These are phyloP conservation scores for Paraleonurus japonicus DNA, from an alignment of 257 asterid genomes.

Conservation along the genomic window DNA sequence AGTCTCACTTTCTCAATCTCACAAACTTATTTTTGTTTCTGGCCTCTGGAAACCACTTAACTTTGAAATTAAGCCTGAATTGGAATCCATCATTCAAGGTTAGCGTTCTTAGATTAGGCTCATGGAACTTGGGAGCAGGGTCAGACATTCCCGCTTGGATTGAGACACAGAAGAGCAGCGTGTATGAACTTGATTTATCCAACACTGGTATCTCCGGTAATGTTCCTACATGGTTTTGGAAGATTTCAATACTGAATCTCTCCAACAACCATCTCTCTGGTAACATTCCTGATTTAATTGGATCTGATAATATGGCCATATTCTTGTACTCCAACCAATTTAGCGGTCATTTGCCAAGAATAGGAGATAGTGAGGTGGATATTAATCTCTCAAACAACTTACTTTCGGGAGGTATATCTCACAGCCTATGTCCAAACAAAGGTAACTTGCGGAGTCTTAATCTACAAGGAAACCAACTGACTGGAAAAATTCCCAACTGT, in stretches of 20 bases:
- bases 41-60: background rate
- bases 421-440: background rate
- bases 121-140: background rate
- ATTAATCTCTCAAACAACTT: conserved; percentile 35
- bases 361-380: background rate
- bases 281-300: too few relatives aligned
- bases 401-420: conserved; percentile 12
- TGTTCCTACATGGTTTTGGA: background rate
- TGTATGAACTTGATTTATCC: background rate
- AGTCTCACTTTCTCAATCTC: background rate
- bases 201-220: background rate
- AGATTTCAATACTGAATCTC: background rate
- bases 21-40: background rate
- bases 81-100: background rate
- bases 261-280: background rate
- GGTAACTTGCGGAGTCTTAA: background rate
- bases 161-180: background rate
- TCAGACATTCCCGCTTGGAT: background rate
- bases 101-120: background rate
- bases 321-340: background rate
- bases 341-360: conserved; percentile 23
- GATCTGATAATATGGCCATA: too few relatives aligned
- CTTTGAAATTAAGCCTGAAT: background rate
- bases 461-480: conserved; percentile 25
- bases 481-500: conserved; percentile 30